These are phyloP conservation scores for Phialophora verrucosa DNA, from an alignment of 2,329 filamentous ascomycete genomes.

Conservation along the genomic window DNA sequence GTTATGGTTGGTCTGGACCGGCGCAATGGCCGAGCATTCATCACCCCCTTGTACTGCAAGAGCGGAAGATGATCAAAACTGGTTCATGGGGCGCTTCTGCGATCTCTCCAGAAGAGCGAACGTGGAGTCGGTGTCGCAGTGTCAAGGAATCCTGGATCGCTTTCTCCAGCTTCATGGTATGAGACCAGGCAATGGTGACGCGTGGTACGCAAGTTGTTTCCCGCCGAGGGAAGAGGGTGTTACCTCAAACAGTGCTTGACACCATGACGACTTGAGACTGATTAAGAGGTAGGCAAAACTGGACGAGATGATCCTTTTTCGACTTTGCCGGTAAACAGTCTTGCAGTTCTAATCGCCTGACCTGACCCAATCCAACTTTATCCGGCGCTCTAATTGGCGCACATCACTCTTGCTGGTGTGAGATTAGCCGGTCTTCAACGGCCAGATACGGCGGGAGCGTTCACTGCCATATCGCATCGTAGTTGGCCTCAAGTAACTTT, in stretches of 20 bases:
- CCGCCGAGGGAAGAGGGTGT: neutral
- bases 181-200: neutral
- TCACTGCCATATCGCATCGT: neutral
- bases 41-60: too few relatives aligned
- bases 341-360: neutral
- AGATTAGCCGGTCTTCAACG: neutral
- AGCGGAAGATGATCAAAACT: neutral
- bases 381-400: neutral
- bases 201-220: constrained; percentile 7
- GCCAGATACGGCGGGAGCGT: neutral
- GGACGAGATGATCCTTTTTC: neutral
- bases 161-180: constrained; percentile 16
- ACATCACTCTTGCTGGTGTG: neutral
- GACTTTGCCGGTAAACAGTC: neutral
- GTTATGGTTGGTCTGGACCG: constrained; percentile 12
- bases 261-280: too few relatives aligned
- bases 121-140: neutral
- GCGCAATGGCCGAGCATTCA: constrained; percentile 3
- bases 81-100: constrained; percentile 5
- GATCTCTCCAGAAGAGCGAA: neutral
- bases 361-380: neutral
- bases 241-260: neutral
- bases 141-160: constrained; percentile 9
- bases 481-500: neutral
- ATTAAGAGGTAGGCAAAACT: too few relatives aligned